These are phyloP conservation scores for Monilinia fructicola DNA, from an alignment of 2,329 filamentous ascomycete genomes.

Conservation along the genomic window DNA sequence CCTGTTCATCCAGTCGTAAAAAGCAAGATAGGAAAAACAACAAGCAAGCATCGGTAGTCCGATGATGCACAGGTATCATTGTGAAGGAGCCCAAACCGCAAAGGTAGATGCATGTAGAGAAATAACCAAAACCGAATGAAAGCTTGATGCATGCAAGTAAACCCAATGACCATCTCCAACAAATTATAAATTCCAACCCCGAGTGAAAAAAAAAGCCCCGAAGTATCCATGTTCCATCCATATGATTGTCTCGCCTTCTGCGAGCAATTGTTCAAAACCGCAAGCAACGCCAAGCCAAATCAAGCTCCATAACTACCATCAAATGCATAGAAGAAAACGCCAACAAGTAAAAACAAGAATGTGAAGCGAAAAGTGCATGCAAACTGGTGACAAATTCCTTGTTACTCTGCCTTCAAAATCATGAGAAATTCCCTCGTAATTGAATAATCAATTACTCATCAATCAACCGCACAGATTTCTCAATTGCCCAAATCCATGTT, in stretches of 20 bases:
- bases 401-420: slow-evolving; percentile 6
- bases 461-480: slow-evolving; percentile 25
- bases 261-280: slow-evolving; percentile 29
- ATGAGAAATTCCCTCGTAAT: neutral
- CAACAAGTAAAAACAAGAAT: slow-evolving; percentile 36
- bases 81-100: slow-evolving; percentile 16
- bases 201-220: neutral
- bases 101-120: slow-evolving; percentile 18
- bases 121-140: neutral
- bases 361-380: slow-evolving; percentile 29
- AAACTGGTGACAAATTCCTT: slow-evolving; percentile 12
- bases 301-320: slow-evolving; percentile 36
- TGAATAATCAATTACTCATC: neutral
- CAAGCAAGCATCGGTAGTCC: slow-evolving; percentile 22
- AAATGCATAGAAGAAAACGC: slow-evolving; percentile 39
- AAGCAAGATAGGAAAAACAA: slow-evolving; percentile 19
- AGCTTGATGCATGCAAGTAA: slow-evolving; percentile 18
- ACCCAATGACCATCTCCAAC: slow-evolving; percentile 19
- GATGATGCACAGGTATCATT: slow-evolving; percentile 24
- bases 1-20: slow-evolving; percentile 1
- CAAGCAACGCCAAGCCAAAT: slow-evolving; percentile 30
- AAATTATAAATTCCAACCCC: slow-evolving; percentile 19
- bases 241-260: slow-evolving; percentile 34
- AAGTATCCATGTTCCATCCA: slow-evolving; percentile 21
- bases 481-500: slow-evolving; percentile 65